A percentile compares a stretch with the other conserved stretches of the same genome.
These are phyloP conservation scores for Xylariomycetidae sp. DNA, from an alignment of 2,329 filamentous ascomycete species.

Conservation along the genomic window DNA sequence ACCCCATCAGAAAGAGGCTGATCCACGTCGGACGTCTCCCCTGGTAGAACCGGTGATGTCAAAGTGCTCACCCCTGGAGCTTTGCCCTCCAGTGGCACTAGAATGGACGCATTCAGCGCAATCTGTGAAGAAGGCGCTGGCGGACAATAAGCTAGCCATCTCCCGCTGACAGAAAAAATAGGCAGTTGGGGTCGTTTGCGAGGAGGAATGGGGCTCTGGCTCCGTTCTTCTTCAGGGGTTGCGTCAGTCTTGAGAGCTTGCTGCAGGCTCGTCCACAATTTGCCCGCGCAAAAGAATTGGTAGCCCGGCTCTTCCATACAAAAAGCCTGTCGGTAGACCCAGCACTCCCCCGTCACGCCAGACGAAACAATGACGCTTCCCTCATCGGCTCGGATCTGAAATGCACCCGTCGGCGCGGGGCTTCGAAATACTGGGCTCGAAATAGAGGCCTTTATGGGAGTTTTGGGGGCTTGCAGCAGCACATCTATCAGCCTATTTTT, in stretches of 20 bases:
- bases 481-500: slow-evolving; percentile 69
- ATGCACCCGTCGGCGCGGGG: slow-evolving; percentile 65
- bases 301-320: slow-evolving; percentile 37
- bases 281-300: slow-evolving; percentile 67
- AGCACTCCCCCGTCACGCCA: slow-evolving; percentile 81
- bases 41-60: slow-evolving; percentile 65
- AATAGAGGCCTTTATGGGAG: slow-evolving; percentile 52
- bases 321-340: slow-evolving; percentile 59
- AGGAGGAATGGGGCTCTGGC: slow-evolving; percentile 30
- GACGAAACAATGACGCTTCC: slow-evolving; percentile 72
- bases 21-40: slow-evolving; percentile 63
- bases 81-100: slow-evolving; percentile 50
- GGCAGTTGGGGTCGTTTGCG: slow-evolving; percentile 52
- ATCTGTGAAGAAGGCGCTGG: slow-evolving; percentile 67
- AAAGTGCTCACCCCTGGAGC: slow-evolving; percentile 54
- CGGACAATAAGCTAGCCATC: slow-evolving; percentile 76
- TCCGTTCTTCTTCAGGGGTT: slow-evolving; percentile 41
- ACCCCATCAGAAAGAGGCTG: slow-evolving; percentile 67
- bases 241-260: slow-evolving; percentile 47
- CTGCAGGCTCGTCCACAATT: slow-evolving; percentile 87
- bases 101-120: slow-evolving; percentile 62
- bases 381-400: slow-evolving; percentile 68
- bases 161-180: slow-evolving; percentile 63
- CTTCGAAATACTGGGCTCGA: slow-evolving; percentile 62
- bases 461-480: slow-evolving; percentile 65